phyloP scores from a whole-genome alignment of 495 filamentous ascomycete genomes.

The Annulohypoxylon maeteangense region DNA sequence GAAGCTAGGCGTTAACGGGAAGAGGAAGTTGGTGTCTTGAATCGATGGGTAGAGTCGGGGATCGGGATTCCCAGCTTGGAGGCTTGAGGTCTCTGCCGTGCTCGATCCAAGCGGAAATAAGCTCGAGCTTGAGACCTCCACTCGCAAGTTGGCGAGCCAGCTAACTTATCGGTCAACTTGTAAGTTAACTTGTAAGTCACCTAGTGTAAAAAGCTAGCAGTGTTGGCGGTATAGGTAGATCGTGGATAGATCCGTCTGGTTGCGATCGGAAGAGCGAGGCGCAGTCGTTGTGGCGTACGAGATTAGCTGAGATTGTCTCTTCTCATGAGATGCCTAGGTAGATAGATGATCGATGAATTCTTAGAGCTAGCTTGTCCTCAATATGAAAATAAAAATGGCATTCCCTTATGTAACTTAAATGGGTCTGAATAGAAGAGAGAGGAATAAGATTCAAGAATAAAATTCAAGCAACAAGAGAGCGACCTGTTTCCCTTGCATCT shows the following conservation, averaged over 20 bases:
- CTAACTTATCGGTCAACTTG: conserved; percentile 2
- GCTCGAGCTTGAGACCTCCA: conserved; percentile 1
- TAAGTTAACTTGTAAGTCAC: too few species aligned
- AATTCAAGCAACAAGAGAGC: conserved; percentile 2
- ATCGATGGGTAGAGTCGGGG: conserved; percentile 6
- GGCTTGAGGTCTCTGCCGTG: neutral
- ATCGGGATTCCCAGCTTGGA: neutral
- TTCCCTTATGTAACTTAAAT: neutral
- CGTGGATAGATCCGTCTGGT: conserved; percentile 24
- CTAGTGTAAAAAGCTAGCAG: too few species aligned
- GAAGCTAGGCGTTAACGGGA: conserved; percentile 8
- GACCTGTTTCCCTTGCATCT: neutral
- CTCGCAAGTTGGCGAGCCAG: conserved; percentile 4
- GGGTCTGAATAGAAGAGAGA: neutral
- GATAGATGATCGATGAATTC: neutral
- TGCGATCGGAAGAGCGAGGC: conserved; percentile 29
- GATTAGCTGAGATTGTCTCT: conserved; percentile 10
- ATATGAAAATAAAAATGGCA: neutral
- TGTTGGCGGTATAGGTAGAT: conserved; percentile 9
- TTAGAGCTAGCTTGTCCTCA: neutral
- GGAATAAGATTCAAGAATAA: conserved; percentile 4
- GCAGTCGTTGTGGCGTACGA: conserved; percentile 29
- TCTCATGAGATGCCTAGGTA: neutral
- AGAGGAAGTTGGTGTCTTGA: conserved; percentile 12
- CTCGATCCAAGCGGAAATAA: neutral